A percentile compares a stretch with the other conserved stretches of the same genome.
phyloP scores from a whole-genome alignment of 768 basidiomycete genomes.

The Pulveroboletus ravenelii region DNA sequence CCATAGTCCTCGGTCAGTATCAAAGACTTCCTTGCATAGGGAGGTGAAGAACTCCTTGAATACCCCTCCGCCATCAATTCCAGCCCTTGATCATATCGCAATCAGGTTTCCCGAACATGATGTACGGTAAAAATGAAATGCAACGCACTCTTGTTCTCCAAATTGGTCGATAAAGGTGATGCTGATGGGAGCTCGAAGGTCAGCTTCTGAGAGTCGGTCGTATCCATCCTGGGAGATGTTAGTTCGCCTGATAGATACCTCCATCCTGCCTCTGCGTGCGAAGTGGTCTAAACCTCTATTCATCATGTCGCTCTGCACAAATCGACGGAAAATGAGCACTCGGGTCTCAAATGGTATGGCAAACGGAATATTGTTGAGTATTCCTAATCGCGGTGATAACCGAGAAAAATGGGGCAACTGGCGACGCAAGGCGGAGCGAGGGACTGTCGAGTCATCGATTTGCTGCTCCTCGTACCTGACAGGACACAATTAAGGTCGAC shows the following conservation, averaged over 20 bases:
- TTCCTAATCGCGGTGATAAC: slow-evolving; percentile 66
- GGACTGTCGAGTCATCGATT: slow-evolving; percentile 27
- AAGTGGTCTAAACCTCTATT: slow-evolving; percentile 16
- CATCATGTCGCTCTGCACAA: slow-evolving; percentile 62
- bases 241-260: slow-evolving; percentile 47
- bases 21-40: slow-evolving; percentile 89
- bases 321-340: slow-evolving; percentile 85
- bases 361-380: slow-evolving; percentile 95
- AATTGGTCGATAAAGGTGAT: slow-evolving; percentile 94
- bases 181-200: slow-evolving; percentile 76
- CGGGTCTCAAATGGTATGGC: slow-evolving; percentile 89
- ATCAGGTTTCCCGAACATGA: slow-evolving; percentile 3
- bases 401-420: slow-evolving; percentile 63
- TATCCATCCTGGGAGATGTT: slow-evolving; percentile 90
- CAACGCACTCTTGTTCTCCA: slow-evolving; percentile 73
- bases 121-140: background rate
- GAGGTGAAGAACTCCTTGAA: slow-evolving; percentile 98
- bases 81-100: slow-evolving; percentile 46
- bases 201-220: slow-evolving; percentile 68
- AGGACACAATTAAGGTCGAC: background rate
- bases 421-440: slow-evolving; percentile 51
- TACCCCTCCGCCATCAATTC: slow-evolving; percentile 94
- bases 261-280: slow-evolving; percentile 18
- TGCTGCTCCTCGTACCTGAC: slow-evolving; percentile 63
- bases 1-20: slow-evolving; percentile 93